Percentiles rank a stretch among this genome's conserved stretches.
These are phyloP conservation scores for Bipolaris cookei DNA, from an alignment of 2,329 filamentous ascomycete species.

Conservation along the genomic window DNA sequence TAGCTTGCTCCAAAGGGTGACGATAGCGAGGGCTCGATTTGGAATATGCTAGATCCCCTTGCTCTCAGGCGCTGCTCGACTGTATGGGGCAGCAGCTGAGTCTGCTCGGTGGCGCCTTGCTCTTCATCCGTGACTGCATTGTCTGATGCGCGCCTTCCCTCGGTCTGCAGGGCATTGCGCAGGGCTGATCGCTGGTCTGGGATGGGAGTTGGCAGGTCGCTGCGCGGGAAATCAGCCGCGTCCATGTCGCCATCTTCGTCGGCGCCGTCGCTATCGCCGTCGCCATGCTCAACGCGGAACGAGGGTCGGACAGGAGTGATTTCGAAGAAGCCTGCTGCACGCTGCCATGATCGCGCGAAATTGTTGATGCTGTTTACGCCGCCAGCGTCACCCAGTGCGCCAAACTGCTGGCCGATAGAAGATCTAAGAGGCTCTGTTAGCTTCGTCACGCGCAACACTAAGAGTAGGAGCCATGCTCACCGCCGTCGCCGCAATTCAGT, in stretches of 20 bases:
- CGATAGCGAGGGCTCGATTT: constrained; percentile 62
- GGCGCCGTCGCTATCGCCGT: constrained; percentile 34
- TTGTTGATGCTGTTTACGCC: constrained; percentile 94
- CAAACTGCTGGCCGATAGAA: constrained; percentile 59
- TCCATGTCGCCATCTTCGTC: constrained; percentile 40
- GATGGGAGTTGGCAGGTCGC: constrained; percentile 37
- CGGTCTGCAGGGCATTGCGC: constrained; percentile 48
- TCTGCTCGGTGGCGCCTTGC: constrained; percentile 40
- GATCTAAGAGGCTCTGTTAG: constrained; percentile 43
- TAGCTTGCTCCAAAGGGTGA: constrained; percentile 77
- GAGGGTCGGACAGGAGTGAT: constrained; percentile 80
- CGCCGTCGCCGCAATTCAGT: constrained; percentile 48
- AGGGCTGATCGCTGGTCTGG: constrained; percentile 52
- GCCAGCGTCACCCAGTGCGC: constrained; percentile 70
- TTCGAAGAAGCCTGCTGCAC: constrained; percentile 86
- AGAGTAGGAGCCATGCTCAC: constrained; percentile 23
- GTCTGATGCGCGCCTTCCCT: constrained; percentile 47
- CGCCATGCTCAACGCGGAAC: constrained; percentile 62
- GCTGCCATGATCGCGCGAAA: constrained; percentile 90
- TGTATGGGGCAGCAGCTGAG: constrained; percentile 35
- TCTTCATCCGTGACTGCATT: constrained; percentile 48
- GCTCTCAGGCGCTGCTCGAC: constrained; percentile 40
- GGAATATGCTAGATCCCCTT: constrained; percentile 54
- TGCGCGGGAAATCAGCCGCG: constrained; percentile 42
- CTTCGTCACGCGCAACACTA: background rate